Conservation (phyloP, 768 basidiomycete species). For the Chalciporus pseudorubinellus region DNA sequence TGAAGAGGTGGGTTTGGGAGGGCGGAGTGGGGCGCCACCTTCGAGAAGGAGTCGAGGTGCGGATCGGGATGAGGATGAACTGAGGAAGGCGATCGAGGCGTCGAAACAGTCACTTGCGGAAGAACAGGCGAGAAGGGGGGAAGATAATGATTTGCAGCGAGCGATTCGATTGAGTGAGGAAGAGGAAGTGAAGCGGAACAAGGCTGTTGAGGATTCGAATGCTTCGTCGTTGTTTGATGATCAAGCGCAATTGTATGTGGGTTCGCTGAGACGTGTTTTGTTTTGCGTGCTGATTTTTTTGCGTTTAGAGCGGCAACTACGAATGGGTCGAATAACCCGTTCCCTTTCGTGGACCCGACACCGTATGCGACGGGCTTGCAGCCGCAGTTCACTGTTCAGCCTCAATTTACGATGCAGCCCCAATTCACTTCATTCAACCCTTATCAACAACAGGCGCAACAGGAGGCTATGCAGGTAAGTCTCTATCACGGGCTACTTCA, state of each 20-base stretch:
- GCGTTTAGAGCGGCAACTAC: conserved; percentile 30
- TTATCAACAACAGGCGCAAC: conserved; percentile 89
- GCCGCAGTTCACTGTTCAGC: conserved; percentile 76
- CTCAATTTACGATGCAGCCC: conserved; percentile 71
- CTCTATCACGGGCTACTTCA: neutral
- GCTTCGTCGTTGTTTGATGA: conserved; percentile 83
- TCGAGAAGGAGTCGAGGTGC: conserved; percentile 15
- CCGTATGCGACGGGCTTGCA: conserved; percentile 57
- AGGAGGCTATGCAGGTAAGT: conserved; percentile 72
- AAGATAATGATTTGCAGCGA: conserved; percentile 80
- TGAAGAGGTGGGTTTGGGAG: neutral
- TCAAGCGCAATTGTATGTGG: conserved; percentile 69
- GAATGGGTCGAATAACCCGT: conserved; percentile 47
- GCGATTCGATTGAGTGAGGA: conserved; percentile 88
- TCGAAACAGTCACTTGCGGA: conserved; percentile 72
- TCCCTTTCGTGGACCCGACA: conserved; percentile 61
- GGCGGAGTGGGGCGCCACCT: conserved; percentile 16
- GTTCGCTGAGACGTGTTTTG: conserved; percentile 4
- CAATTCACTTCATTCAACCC: conserved; percentile 95
- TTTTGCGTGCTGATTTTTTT: conserved; percentile 1
- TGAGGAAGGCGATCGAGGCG: conserved; percentile 84
- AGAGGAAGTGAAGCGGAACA: conserved; percentile 77
- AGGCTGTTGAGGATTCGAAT: conserved; percentile 72
- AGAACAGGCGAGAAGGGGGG: conserved; percentile 60
- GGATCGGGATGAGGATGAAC: conserved; percentile 77